phyloP scores from a whole-genome alignment of 2,329 filamentous ascomycete genomes.

The Fusarium sp. region DNA sequence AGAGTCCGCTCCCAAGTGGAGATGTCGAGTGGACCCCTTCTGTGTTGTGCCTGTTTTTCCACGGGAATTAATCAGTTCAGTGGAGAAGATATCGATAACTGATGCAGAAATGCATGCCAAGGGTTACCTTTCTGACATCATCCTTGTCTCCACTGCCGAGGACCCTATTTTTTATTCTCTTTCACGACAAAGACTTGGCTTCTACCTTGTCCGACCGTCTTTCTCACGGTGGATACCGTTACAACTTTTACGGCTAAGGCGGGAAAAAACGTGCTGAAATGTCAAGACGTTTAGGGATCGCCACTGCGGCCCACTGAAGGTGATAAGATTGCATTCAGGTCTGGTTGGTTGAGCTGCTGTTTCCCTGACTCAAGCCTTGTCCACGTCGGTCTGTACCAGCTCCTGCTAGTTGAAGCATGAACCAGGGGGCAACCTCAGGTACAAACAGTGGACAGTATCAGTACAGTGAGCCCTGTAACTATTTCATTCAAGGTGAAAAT shows the following conservation, averaged over 20 bases:
- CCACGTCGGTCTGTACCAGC: conserved; percentile 25
- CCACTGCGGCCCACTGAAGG: conserved; percentile 29
- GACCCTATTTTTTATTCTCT: conserved; percentile 10
- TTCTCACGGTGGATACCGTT: conserved; percentile 33
- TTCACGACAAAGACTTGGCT: neutral
- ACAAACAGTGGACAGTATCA: neutral
- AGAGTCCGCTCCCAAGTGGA: conserved; percentile 39
- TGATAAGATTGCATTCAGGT: conserved; percentile 32
- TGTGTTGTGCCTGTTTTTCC: conserved; percentile 28
- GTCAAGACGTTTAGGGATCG: conserved; percentile 22
- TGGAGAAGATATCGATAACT: conserved; percentile 15
- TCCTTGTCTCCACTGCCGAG: conserved; percentile 31
- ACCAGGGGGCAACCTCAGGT: conserved; percentile 3
- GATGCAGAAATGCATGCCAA: conserved; percentile 12
- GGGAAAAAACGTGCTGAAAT: conserved; percentile 20
- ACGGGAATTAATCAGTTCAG: conserved; percentile 26
- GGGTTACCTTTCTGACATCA: conserved; percentile 37
- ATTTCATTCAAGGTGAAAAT: conserved; percentile 24
- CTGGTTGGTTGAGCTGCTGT: conserved; percentile 24
- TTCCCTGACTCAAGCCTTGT: conserved; percentile 35
- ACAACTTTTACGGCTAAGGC: conserved; percentile 36
- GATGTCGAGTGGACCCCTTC: conserved; percentile 5
- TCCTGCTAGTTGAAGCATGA: conserved; percentile 10
- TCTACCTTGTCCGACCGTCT: conserved; percentile 20
- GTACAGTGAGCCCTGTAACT: neutral